phyloP scores from a whole-genome alignment of 257 asterid species.

The Solanum clarkiae region DNA sequence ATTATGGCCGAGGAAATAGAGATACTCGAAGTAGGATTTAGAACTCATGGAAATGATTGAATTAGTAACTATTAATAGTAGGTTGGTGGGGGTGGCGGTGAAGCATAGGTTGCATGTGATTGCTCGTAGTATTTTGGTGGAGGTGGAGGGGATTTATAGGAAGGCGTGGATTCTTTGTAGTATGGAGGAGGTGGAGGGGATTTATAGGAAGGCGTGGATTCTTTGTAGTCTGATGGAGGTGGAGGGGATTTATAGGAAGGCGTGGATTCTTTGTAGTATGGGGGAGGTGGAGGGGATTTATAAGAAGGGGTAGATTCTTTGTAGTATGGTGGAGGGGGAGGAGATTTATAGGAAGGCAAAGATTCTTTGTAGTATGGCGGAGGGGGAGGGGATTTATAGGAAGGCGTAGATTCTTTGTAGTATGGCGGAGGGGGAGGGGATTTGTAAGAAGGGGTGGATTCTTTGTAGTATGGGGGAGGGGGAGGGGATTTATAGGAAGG shows the following conservation, averaged over 20 bases:
- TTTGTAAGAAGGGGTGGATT: neutral
- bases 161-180: neutral
- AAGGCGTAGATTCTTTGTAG: neutral
- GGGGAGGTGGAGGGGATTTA: neutral
- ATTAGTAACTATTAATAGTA: neutral
- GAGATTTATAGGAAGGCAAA: accelerated
- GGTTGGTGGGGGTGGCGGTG: neutral
- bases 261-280: neutral
- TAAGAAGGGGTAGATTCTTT: neutral
- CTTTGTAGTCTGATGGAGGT: neutral
- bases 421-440: neutral
- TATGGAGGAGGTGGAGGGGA: neutral
- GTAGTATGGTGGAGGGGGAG: neutral
- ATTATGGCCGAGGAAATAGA: neutral
- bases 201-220: neutral
- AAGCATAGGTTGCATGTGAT: too few species aligned
- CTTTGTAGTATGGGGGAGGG: neutral
- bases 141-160: neutral
- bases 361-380: neutral
- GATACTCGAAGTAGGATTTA: neutral
- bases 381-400: neutral
- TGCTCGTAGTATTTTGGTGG: neutral
- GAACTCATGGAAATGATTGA: neutral
- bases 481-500: neutral
- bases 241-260: neutral